Evolutionary conservation across 257 asterid species (phyloP).

Genomic region (Knoxia roxburghii): DNA sequence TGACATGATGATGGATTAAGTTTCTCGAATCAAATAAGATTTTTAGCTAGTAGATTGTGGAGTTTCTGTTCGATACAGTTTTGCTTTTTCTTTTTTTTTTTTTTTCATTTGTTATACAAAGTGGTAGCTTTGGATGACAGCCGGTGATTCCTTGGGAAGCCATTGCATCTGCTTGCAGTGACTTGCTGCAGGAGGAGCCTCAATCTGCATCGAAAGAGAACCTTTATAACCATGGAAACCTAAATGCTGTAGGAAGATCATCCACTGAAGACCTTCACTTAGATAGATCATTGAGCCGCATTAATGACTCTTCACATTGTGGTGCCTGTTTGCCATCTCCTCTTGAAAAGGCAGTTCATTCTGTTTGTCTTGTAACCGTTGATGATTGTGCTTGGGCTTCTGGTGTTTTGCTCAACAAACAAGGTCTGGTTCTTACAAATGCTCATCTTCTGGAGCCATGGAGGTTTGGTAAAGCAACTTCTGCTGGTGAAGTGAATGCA

Average conservation of each 20-base stretch:
- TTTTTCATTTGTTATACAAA: slow-evolving; percentile 9
- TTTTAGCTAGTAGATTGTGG: neutral
- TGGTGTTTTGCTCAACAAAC: slow-evolving; percentile 78
- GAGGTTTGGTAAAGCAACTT: slow-evolving; percentile 81
- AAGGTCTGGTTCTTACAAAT: slow-evolving; percentile 90
- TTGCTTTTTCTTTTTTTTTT: neutral
- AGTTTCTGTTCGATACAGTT: neutral
- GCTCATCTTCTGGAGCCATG: slow-evolving; percentile 99
- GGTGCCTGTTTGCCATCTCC: slow-evolving; percentile 37
- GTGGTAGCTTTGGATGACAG: slow-evolving; percentile 48
- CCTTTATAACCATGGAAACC: slow-evolving; percentile 29
- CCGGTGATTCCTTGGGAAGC: slow-evolving; percentile 98
- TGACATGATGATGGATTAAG: neutral
- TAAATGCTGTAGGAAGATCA: slow-evolving; percentile 29
- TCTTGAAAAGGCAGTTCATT: slow-evolving; percentile 71
- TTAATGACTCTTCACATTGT: slow-evolving; percentile 29
- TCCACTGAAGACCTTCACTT: slow-evolving; percentile 16
- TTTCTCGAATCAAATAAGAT: neutral
- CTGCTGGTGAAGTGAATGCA: slow-evolving; percentile 35
- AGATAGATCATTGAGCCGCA: slow-evolving; percentile 27
- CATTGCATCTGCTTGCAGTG: slow-evolving; percentile 67
- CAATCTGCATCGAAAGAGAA: slow-evolving; percentile 34
- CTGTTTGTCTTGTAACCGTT: slow-evolving; percentile 81
- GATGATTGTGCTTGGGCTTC: slow-evolving; percentile 99
- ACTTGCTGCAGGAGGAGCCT: slow-evolving; percentile 51